Evolutionary conservation across 768 basidiomycete genomes (phyloP), one percentile per base, ranked within the genome.

Genomic region (Crepidotus variabilis): DNA sequence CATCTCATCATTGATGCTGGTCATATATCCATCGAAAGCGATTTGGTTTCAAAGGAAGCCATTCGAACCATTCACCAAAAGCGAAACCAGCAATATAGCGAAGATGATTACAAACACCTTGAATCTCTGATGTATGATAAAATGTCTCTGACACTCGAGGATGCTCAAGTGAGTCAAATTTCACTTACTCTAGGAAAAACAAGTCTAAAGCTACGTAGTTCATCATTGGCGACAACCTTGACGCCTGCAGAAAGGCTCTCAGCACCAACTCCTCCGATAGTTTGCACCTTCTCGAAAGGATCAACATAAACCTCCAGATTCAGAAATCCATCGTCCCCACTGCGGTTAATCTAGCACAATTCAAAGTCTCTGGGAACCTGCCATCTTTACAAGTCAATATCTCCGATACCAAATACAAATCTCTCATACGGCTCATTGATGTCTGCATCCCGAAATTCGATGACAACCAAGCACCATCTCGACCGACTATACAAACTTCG

Each of bases 121-220:
- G 94, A 98, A 71, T 87, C 87, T 2, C 74, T 98, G 34, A 96
- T 98, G 93, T 99, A 98, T 65, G 97, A 99, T 71, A 90, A 88
- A 61, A 77, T 97, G 61, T 82, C 80, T 10, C 77, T 99, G 35
- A 85, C 83, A 55, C 80, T 99, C 16, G 79, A 94, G 62, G 87
- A 90, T 46, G 94, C 97, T 11, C 96, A 98, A 85, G 94, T 95
- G 58, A 55, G 73, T 32, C 47, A 34, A 35, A 46, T 21, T 32
- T 52, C 35, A 66, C 28, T 61, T 54, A 28, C 50, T 57, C 56
- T n/a, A n/a, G n/a, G 39, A 34, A 20, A 23, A 21, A 35, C 22
- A 3, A 51, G 39, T 14, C 45, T 52, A 9, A 51, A 28, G 22
- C 9, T 43, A 13, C 49, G 9, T 51, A 98, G 93, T 93, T 99